Base-by-base conservation (phyloP, 2,329 filamentous ascomycete genomes). In the Daldinia sp. region DNA sequence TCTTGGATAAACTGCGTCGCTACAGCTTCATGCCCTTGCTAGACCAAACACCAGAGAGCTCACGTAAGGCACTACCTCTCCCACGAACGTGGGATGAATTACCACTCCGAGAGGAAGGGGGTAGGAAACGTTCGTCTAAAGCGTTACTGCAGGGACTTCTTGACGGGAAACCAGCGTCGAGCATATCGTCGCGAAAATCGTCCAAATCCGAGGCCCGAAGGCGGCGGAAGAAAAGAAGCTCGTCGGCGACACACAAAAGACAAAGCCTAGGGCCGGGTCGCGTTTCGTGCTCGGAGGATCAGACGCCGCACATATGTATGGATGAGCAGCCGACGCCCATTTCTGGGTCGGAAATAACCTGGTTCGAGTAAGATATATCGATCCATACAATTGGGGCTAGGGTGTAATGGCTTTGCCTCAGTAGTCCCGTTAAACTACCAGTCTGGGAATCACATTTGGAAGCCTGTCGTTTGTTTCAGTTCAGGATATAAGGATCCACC, bases 21-120 rank as follows among this genome's bases (percentile, higher is more conserved):
- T 77, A 75, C 58, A 78, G 73, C 55, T 73, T 78, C 65, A 71
- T 77, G 63, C 73, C 76, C 5, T 42, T 75, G 13, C 50, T 61
- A 2, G 75, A 76, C 3, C 70, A 73, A n/a, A 69, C 70, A 2
- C 66, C 74, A 5, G 74, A 75, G 42, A 67, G n/a, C 30, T 61
- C 73, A 6, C 73, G 67, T 12, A 53, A 48, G 5, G 55, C 63
- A 23, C 42, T 48, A 30, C 56, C 55, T 10, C 60, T 50, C 1
- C 33, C 39, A 0, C 53, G 23, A 9, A 28, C 48, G 5, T 58
- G 51, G 44, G 59, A 62, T 3, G 70, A 71, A 42, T n/a, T 70
- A 1, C 61, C 63, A 1, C 55, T 60, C 1, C 63, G 46, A 28
- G 51, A 41, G 9, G 39, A 64, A 9, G 50, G 50, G 1, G 65